Evolutionary conservation across 2,329 filamentous ascomycete species (phyloP), one percentile per base, ranked within the genome.

Genomic region (Colletotrichum sp.): DNA sequence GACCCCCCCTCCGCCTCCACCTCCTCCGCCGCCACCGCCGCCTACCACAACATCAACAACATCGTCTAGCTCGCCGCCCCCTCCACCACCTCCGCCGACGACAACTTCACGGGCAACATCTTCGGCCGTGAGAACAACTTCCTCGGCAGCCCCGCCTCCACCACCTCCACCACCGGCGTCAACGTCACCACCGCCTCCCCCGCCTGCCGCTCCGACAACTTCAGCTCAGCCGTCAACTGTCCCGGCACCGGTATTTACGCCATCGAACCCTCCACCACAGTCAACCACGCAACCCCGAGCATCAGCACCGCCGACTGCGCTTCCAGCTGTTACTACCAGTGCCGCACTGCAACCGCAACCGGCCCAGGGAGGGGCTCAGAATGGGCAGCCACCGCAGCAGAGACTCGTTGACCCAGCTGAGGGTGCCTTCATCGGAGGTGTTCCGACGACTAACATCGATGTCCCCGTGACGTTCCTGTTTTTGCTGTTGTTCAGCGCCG

Each of bases 391-490:
- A n/a, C 64, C 73, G 3, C 64, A 36, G 3, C 57, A 68, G 8
- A 22, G 48, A 15, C 39, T 73, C n/a, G 6, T 65, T 4, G 76
- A 77, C 15, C 76, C 76, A 5, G 70, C 76, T 9, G 13, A 59
- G 8, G 76, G 73, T 2, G 16, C 67, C 5, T 76, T 77, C n/a
- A 48, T 74, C 3, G 76, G 76, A 1, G 76, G 76, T 16, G 57
- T 59, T 3, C 76, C 76, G 32, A 66, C 74, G 3, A 77, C 71
- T 8, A 76, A 68, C 8, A 28, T 78, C 4, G 81, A 82, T 59
- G 77, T 81, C 8, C 78, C 80, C 1, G 28, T 81, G 10, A 80
- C 81, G 8, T 57, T 76, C 57, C 28, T 81, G 22, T 82, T 82
- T 68, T 72, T 82, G n/a, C 4, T 80, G n/a, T 55, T 81, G 15